Conservation (phyloP, 1,284 basidiomycete genomes). For the Cystobasidium sp. region DNA sequence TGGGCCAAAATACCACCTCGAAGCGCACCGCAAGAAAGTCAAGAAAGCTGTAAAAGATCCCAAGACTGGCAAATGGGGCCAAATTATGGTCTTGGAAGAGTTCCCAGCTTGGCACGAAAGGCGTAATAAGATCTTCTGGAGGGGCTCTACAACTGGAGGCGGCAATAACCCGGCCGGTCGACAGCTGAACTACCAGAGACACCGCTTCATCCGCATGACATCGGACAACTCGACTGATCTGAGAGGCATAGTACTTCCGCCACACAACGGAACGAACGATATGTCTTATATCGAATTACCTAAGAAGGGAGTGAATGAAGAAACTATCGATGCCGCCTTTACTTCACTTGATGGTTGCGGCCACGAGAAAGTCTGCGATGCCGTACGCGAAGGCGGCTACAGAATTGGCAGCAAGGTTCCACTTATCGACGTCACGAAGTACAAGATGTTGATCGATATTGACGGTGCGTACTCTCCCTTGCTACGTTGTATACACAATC, state of each 20-base stretch:
- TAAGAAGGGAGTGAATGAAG: constrained; percentile 65
- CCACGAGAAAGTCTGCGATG: constrained; percentile 40
- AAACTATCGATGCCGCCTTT: constrained; percentile 85
- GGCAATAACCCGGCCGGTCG: constrained; percentile 44
- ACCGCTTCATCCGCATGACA: constrained; percentile 39
- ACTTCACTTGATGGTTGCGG: constrained; percentile 44
- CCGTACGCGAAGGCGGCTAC: constrained; percentile 33
- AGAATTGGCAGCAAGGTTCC: constrained; percentile 62
- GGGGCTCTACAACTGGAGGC: constrained; percentile 61
- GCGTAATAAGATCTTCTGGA: constrained; percentile 68
- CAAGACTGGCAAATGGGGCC: constrained; percentile 75
- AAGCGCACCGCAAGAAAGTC: constrained; percentile 65
- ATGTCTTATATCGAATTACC: constrained; percentile 26
- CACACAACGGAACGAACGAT: constrained; percentile 6
- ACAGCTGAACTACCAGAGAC: constrained; percentile 37
- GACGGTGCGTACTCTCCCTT: constrained; percentile 70
- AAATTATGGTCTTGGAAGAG: constrained; percentile 67
- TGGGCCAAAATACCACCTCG: constrained; percentile 56
- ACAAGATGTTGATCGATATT: constrained; percentile 81
- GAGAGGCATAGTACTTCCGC: constrained; percentile 17
- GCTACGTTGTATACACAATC: constrained; percentile 45
- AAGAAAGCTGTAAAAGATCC: constrained; percentile 84
- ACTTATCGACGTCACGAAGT: constrained; percentile 81
- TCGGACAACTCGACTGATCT: constrained; percentile 25
- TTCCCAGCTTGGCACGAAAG: constrained; percentile 60